These are phyloP conservation scores for Candida labiduridarum DNA, from an alignment of 1,139 yeast genomes.

Conservation along the genomic window DNA sequence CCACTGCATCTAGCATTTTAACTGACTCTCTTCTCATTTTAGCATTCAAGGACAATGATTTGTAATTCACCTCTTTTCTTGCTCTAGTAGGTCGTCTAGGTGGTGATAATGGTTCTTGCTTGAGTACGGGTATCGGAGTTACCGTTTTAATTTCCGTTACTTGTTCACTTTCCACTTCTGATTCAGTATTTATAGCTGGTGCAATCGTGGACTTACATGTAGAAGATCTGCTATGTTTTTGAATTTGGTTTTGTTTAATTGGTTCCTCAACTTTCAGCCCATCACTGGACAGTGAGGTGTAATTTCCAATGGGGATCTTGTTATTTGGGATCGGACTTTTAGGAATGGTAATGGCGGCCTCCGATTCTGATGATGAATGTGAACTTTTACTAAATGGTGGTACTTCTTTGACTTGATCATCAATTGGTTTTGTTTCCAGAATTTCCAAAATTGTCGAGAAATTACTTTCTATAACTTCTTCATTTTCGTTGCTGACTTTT, in stretches of 20 bases:
- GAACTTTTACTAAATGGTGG: neutral
- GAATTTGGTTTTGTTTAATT: no score
- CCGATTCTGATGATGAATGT: neutral
- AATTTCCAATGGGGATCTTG: neutral
- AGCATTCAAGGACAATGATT: conserved; percentile 64
- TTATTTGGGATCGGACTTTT: neutral
- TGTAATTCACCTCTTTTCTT: conserved; percentile 57
- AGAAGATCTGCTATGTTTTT: neutral
- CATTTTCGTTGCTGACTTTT: neutral
- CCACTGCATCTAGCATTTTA: conserved; percentile 58
- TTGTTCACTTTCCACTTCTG: neutral
- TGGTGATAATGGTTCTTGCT: neutral
- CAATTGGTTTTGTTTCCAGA: conserved; percentile 7
- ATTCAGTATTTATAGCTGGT: neutral
- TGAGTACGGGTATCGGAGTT: neutral
- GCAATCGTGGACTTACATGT: neutral
- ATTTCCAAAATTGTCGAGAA: conserved; percentile 12
- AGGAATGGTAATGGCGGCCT: neutral
- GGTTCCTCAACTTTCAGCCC: neutral
- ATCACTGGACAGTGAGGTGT: neutral
- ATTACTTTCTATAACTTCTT: neutral
- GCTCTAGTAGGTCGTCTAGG: conserved; percentile 18
- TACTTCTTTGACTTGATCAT: conserved; percentile 2
- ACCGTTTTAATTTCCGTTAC: neutral
- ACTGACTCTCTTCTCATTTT: conserved; percentile 74